Evolutionary conservation across 129 eudicot genomes (phyloP).

Genomic region (Calendula officinalis): DNA sequence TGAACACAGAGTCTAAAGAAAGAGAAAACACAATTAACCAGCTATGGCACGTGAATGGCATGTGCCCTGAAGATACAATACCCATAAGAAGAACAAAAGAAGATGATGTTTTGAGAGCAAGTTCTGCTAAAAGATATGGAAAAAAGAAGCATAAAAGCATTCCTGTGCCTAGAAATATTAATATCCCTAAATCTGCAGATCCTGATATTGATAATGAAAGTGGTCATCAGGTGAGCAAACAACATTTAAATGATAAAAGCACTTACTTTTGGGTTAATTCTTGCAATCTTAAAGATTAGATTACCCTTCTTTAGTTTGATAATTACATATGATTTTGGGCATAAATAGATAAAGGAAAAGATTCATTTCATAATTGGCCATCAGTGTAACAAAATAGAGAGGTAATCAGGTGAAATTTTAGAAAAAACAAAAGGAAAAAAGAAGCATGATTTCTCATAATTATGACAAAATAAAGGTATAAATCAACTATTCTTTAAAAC

Average conservation of each 20-base stretch:
- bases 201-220: constrained; percentile 88
- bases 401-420: constrained; percentile 25
- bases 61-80: constrained; percentile 69
- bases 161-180: constrained; percentile 54
- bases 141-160: constrained; percentile 67
- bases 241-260: constrained; percentile 7
- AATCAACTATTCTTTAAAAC: constrained; percentile 5
- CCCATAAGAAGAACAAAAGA: constrained; percentile 90
- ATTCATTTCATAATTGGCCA: constrained; percentile 33
- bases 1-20: constrained; percentile 41
- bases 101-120: constrained; percentile 88
- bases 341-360: constrained; percentile 24
- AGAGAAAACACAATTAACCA: constrained; percentile 51
- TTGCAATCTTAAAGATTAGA: constrained; percentile 28
- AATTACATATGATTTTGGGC: constrained; percentile 27
- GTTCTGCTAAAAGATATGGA: constrained; percentile 85
- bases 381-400: constrained; percentile 34
- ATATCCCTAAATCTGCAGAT: constrained; percentile 55
- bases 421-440: constrained; percentile 29
- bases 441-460: neutral
- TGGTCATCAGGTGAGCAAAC: constrained; percentile 82
- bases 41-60: constrained; percentile 85
- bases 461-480: constrained; percentile 22
- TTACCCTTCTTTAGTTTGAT: constrained; percentile 20
- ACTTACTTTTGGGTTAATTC: constrained; percentile 5